Conservation (phyloP, 176 grass and related monocot species). For the Eleusine coracana region DNA sequence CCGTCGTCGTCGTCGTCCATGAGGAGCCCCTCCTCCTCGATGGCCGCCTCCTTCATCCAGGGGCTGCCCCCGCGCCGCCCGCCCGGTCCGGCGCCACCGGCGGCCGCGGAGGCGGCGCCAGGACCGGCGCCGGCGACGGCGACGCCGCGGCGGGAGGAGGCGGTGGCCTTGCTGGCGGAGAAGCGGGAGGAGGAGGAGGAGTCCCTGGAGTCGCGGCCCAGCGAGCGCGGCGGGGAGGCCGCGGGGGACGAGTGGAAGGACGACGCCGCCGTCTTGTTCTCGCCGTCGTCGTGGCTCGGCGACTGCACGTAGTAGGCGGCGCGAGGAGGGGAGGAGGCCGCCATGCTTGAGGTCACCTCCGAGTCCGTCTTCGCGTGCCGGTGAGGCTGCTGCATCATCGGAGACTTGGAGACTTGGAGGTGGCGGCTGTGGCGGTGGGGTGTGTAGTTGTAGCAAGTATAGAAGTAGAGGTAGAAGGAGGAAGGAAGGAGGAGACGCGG, state of each 20-base stretch:
- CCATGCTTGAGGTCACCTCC: conserved; percentile 80
- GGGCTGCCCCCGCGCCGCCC: background rate
- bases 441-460: background rate
- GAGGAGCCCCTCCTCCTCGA: conserved; percentile 85
- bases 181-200: conserved; percentile 73
- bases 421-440: background rate
- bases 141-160: conserved; percentile 15
- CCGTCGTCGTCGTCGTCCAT: conserved; percentile 43
- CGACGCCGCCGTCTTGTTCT: conserved; percentile 62
- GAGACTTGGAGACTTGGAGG: too few relatives aligned
- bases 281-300: conserved; percentile 77
- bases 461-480: background rate
- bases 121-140: background rate
- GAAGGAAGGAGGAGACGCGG: background rate
- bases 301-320: conserved; percentile 93
- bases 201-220: conserved; percentile 57
- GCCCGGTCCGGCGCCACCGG: background rate
- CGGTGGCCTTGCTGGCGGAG: conserved; percentile 52
- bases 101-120: background rate
- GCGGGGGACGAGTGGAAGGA: conserved; percentile 76
- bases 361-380: conserved; percentile 85
- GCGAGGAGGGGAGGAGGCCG: conserved; percentile 60
- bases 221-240: conserved; percentile 65
- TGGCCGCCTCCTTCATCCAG: conserved; percentile 58
- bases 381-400: conserved; percentile 22